Conservation (phyloP, 2,329 filamentous ascomycete genomes). For the Sporothrix euskadiensis region DNA sequence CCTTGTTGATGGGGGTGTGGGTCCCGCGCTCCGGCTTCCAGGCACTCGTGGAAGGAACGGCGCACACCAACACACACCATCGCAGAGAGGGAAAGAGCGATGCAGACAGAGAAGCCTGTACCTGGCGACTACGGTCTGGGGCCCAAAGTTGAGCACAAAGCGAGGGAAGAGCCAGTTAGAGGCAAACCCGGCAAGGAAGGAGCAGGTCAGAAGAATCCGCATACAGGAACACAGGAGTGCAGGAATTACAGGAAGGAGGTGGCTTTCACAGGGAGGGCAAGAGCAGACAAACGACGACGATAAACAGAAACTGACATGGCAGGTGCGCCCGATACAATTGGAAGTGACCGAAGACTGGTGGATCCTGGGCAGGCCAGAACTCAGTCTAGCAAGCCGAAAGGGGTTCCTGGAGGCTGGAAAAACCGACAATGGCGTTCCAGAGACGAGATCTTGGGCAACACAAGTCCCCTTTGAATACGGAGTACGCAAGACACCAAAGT, state of each 20-base stretch:
- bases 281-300: not conserved
- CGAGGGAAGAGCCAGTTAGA: not conserved
- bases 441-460: not conserved
- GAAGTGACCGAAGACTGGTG: not conserved
- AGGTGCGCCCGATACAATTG: not conserved
- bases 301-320: not conserved
- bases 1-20: conserved; percentile 21
- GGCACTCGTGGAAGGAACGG: conserved; percentile 1
- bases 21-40: conserved; percentile 15
- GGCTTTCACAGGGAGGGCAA: not conserved
- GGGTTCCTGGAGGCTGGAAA: conserved; percentile 2
- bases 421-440: not conserved
- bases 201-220: not conserved
- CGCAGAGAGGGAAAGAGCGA: conserved; percentile 7
- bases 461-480: not conserved
- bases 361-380: not conserved
- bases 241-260: not conserved
- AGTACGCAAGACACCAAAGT: not conserved
- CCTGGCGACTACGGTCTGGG: conserved; percentile 1
- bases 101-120: not conserved
- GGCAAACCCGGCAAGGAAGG: not conserved
- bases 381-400: not conserved
- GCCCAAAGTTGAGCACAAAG: not conserved
- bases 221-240: not conserved
- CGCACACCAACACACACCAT: not conserved